These are phyloP conservation scores for Viola odorata DNA, from an alignment of 345 rosid species.

Conservation along the genomic window DNA sequence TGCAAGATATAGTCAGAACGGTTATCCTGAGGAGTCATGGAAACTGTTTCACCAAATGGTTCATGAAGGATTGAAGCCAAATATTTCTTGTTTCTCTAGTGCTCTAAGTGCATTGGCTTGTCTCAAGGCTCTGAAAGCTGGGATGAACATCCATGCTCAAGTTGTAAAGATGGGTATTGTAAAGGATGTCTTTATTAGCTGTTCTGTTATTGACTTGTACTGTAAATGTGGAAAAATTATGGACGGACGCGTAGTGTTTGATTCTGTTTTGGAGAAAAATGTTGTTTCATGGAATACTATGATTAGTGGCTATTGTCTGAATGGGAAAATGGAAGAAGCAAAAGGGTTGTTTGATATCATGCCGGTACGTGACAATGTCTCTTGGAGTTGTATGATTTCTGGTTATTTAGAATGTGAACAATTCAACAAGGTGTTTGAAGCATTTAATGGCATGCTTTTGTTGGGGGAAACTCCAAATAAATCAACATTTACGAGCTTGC, in stretches of 20 bases:
- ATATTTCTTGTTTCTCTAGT: slow-evolving; percentile 36
- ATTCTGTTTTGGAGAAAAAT: slow-evolving; percentile 28
- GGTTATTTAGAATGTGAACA: slow-evolving; percentile 41
- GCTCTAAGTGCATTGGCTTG: slow-evolving; percentile 40
- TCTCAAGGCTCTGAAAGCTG: slow-evolving; percentile 30
- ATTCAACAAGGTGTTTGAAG: slow-evolving; percentile 36
- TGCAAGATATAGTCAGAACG: slow-evolving; percentile 51
- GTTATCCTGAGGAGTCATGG: slow-evolving; percentile 41
- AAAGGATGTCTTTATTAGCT: slow-evolving; percentile 29
- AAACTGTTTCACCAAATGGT: slow-evolving; percentile 39
- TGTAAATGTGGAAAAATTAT: slow-evolving; percentile 40
- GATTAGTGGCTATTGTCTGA: slow-evolving; percentile 44
- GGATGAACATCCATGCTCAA: slow-evolving; percentile 44
- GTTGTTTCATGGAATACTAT: slow-evolving; percentile 52
- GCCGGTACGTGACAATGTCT: slow-evolving; percentile 30
- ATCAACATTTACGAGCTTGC: slow-evolving; percentile 44
- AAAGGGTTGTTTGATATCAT: slow-evolving; percentile 34
- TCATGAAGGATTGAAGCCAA: slow-evolving; percentile 30
- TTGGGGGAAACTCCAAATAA: slow-evolving; percentile 33
- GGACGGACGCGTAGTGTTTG: slow-evolving; percentile 38
- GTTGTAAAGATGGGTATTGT: slow-evolving; percentile 33
- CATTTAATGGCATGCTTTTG: slow-evolving; percentile 42
- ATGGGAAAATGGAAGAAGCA: slow-evolving; percentile 48
- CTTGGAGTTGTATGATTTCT: slow-evolving; percentile 47
- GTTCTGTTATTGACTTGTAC: slow-evolving; percentile 48